Evolutionary conservation across 208 protist genomes (phyloP).

Genomic region (Acanthamoeba divionensis): DNA sequence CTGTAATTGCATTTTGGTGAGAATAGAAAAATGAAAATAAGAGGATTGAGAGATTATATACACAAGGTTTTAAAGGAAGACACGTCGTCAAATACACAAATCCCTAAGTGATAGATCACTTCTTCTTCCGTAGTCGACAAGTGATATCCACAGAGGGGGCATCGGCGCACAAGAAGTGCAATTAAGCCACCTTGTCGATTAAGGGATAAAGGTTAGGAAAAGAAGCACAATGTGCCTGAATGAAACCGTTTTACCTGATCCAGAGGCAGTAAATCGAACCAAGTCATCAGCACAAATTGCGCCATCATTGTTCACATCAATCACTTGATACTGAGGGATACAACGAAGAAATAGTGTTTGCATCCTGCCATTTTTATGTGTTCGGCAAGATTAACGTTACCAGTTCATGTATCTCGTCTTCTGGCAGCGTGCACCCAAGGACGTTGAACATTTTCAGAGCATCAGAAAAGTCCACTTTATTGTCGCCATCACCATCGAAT

Average conservation of each 20-base stretch:
- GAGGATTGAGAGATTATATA: background rate
- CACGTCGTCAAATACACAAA: slow-evolving; percentile 27
- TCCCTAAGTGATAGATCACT: slow-evolving; percentile 2
- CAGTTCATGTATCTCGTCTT: slow-evolving; percentile 9
- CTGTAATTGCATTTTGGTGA: background rate
- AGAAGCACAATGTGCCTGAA: background rate
- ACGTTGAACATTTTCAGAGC: slow-evolving; percentile 26
- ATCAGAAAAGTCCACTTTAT: background rate
- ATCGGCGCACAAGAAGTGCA: background rate
- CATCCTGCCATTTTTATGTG: background rate
- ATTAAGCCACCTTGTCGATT: background rate
- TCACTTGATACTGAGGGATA: slow-evolving; percentile 18
- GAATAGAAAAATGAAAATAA: background rate
- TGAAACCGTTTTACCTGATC: background rate
- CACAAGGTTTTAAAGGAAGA: background rate
- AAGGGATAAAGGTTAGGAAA: background rate
- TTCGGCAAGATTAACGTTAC: background rate
- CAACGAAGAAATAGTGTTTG: too few species aligned
- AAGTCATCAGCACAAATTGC: background rate
- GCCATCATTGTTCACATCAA: slow-evolving; percentile 14
- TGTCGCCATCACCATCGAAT: background rate
- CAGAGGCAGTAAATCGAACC: background rate
- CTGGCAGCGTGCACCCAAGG: background rate
- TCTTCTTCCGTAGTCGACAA: background rate
- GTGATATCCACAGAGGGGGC: background rate